Conservation (phyloP, 805 yeast species). For the Candida khao-thaluensis region DNA sequence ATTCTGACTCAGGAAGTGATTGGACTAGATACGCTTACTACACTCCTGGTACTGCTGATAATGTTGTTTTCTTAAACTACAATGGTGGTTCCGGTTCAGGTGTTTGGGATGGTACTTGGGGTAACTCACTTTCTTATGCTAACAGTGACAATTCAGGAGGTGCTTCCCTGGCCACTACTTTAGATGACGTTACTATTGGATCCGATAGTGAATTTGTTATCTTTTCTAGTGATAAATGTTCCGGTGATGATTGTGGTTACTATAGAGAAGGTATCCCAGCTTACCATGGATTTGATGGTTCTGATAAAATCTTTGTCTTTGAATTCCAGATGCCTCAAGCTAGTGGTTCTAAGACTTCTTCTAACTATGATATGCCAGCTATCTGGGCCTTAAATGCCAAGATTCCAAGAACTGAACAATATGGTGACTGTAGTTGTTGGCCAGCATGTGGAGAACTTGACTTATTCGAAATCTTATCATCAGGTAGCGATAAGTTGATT, state of each 20-base stretch:
- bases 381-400: constrained; percentile 94
- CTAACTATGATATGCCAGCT: constrained; percentile 95
- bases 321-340: constrained; percentile 93
- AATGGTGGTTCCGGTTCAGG: constrained; percentile 91
- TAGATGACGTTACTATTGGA: constrained; percentile 63
- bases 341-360: constrained; percentile 35
- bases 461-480: constrained; percentile 79
- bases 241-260: constrained; percentile 67
- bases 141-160: constrained; percentile 75
- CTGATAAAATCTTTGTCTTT: constrained; percentile 80
- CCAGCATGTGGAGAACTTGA: constrained; percentile 95
- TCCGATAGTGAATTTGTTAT: constrained; percentile 81
- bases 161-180: constrained; percentile 65
- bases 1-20: constrained; percentile 49
- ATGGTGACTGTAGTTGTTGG: constrained; percentile 98
- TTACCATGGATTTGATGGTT: constrained; percentile 89
- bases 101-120: constrained; percentile 80
- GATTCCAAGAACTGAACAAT: constrained; percentile 95
- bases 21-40: constrained; percentile 81
- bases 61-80: constrained; percentile 81
- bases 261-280: constrained; percentile 87
- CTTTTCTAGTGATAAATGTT: constrained; percentile 70
- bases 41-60: constrained; percentile 67
- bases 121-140: constrained; percentile 87
- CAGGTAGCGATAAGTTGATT: constrained; percentile 74